These are phyloP conservation scores for Santalum album DNA, from an alignment of 164 flowering plant species.

Conservation along the genomic window DNA sequence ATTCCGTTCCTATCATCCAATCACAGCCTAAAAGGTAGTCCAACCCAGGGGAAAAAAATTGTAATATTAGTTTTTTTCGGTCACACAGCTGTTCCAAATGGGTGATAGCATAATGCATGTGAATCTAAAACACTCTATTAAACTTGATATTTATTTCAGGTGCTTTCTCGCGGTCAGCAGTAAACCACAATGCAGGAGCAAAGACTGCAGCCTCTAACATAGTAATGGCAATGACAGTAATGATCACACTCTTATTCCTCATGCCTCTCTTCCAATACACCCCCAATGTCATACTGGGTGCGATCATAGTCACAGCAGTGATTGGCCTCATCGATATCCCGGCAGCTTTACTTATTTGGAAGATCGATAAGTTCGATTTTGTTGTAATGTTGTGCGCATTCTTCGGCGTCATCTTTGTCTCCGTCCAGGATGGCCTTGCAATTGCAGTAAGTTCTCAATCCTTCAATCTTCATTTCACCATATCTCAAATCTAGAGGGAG, in stretches of 20 bases:
- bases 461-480: neutral
- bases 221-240: constrained; percentile 76
- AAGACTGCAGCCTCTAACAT: constrained; percentile 84
- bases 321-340: constrained; percentile 77
- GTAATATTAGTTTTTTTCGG: no score
- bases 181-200: constrained; percentile 87
- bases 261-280: constrained; percentile 93
- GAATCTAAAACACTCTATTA: no score
- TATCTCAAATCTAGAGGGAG: neutral
- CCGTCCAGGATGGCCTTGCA: constrained; percentile 74
- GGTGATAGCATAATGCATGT: no score
- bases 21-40: no score
- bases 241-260: constrained; percentile 80
- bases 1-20: no score
- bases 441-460: constrained; percentile 48
- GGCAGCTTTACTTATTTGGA: constrained; percentile 63
- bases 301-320: constrained; percentile 83
- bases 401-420: constrained; percentile 73
- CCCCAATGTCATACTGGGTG: constrained; percentile 73
- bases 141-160: constrained; percentile 32
- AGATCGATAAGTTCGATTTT: constrained; percentile 79
- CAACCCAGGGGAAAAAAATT: no score
- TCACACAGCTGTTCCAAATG: no score
- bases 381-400: constrained; percentile 66
- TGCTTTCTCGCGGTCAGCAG: constrained; percentile 86